Percentiles rank a stretch among this genome's conserved stretches.
These are phyloP conservation scores for Aleurites moluccanus DNA, from an alignment of 441 rosid species.

Conservation along the genomic window DNA sequence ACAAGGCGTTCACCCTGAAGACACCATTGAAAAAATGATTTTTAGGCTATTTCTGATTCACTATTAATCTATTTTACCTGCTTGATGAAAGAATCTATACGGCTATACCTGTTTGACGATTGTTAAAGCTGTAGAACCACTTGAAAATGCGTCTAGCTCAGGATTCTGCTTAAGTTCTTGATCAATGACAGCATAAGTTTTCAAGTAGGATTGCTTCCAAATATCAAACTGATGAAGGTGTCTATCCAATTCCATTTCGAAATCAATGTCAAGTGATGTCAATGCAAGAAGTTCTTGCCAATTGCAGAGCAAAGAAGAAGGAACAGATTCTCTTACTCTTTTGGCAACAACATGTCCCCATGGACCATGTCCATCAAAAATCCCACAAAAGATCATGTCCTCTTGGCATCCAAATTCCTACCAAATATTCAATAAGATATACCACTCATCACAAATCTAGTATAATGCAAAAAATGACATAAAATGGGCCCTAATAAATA, in stretches of 20 bases:
- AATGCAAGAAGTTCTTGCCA: constrained; percentile 69
- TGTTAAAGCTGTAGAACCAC: constrained; percentile 78
- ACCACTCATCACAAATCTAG: not conserved
- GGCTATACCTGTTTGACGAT: constrained; percentile 65
- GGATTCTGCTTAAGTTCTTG: constrained; percentile 63
- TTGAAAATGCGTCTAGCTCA: constrained; percentile 58
- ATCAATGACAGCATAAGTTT: constrained; percentile 67
- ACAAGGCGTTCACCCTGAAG: constrained; percentile 57
- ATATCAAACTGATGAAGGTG: constrained; percentile 44
- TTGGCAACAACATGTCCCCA: constrained; percentile 87
- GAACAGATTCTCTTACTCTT: constrained; percentile 54
- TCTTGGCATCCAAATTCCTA: constrained; percentile 94
- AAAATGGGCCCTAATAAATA: no score
- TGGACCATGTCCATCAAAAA: constrained; percentile 94
- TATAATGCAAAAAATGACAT: not conserved
- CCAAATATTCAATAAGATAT: not conserved
- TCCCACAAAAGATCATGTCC: constrained; percentile 79
- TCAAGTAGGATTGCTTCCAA: constrained; percentile 75
- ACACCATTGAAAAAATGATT: not conserved
- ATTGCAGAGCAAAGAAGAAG: constrained; percentile 63
- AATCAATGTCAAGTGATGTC: constrained; percentile 38
- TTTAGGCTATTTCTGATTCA: not conserved
- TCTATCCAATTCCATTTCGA: constrained; percentile 28
- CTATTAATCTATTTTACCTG: not conserved
- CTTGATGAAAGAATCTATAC: not conserved